These are phyloP conservation scores for Sonneratia alba DNA, from an alignment of 345 rosid species.

Conservation along the genomic window DNA sequence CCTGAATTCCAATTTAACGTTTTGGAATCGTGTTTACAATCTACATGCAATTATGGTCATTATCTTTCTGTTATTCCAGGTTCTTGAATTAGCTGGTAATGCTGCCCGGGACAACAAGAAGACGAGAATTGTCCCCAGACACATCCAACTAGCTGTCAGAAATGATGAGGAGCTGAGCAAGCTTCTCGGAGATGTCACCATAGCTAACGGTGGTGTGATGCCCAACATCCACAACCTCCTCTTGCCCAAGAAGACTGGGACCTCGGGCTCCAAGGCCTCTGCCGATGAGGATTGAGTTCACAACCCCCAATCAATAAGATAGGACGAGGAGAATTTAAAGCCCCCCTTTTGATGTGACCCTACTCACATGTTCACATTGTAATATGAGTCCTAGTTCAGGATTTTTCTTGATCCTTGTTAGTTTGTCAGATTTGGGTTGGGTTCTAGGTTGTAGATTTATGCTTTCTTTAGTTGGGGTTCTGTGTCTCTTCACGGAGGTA, in stretches of 20 bases:
- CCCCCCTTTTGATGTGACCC: neutral
- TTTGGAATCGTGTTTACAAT: no score
- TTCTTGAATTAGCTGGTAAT: constrained; percentile 51
- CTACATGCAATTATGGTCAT: neutral
- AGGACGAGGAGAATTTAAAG: no score
- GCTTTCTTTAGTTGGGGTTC: neutral
- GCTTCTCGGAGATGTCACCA: constrained; percentile 81
- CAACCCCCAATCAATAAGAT: neutral
- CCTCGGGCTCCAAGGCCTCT: constrained; percentile 35
- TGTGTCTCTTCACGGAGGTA: neutral
- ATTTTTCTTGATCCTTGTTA: neutral
- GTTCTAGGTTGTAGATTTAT: neutral
- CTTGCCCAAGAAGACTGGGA: constrained; percentile 73
- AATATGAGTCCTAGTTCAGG: neutral
- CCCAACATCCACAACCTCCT: constrained; percentile 89
- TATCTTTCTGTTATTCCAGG: neutral
- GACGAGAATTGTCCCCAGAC: constrained; percentile 80
- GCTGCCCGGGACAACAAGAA: constrained; percentile 91
- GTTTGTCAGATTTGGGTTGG: neutral
- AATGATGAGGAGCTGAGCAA: constrained; percentile 89
- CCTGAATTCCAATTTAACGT: no score
- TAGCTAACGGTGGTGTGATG: constrained; percentile 90
- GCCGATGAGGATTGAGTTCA: constrained; percentile 40
- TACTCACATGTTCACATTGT: neutral
- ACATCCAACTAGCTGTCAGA: constrained; percentile 77